These are phyloP conservation scores for Beta vulgaris DNA, from an alignment of 148 eudicot genomes.

Conservation along the genomic window DNA sequence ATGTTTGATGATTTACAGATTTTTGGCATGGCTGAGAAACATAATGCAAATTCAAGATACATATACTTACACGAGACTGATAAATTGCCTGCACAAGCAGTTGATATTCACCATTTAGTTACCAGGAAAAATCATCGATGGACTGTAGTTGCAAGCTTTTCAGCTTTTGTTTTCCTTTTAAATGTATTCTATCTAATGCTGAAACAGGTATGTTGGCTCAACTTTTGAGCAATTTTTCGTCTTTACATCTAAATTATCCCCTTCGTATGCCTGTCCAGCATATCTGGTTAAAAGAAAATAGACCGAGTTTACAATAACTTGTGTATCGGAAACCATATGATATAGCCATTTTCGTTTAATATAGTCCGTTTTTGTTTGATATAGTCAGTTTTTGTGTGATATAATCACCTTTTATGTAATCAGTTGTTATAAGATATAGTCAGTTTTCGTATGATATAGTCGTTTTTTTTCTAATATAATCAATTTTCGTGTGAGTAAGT, in stretches of 20 bases:
- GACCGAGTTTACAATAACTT: no score
- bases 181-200: constrained; percentile 9
- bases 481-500: no score
- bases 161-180: constrained; percentile 15
- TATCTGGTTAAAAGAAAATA: no score
- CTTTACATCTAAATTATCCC: constrained; percentile 13
- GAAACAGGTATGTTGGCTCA: constrained; percentile 21
- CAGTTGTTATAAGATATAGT: no score
- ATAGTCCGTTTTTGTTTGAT: no score
- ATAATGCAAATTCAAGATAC: constrained; percentile 38
- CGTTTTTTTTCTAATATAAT: no score
- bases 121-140: constrained; percentile 19
- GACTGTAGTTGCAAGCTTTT: constrained; percentile 16
- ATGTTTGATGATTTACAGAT: constrained; percentile 11
- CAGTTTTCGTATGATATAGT: no score
- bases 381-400: no score
- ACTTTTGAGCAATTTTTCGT: constrained; percentile 2
- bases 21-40: constrained; percentile 32
- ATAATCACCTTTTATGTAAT: no score
- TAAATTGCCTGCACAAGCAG: constrained; percentile 35
- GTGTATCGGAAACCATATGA: no score
- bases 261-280: not conserved
- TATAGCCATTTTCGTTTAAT: no score
- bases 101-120: constrained; percentile 58
- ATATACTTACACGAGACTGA: constrained; percentile 44